Percentiles rank a stretch among this genome's conserved stretches.
Evolutionary conservation across 495 filamentous ascomycete species (phyloP).

Genomic region (Chaetomium tenue): DNA sequence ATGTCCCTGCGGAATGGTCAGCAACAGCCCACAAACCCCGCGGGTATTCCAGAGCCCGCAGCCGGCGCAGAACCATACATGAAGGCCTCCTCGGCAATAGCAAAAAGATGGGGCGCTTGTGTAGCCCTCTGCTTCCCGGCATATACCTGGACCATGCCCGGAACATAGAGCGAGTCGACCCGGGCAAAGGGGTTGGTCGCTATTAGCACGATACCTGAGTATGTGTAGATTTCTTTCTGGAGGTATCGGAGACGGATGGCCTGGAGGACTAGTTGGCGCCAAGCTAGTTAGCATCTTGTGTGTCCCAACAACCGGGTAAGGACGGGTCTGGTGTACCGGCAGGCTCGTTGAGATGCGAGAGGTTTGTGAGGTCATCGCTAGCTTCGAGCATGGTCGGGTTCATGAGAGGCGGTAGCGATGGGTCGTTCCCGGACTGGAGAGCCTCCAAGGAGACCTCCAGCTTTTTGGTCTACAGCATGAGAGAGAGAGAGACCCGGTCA

Average conservation of each 20-base stretch:
- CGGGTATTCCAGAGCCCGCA: neutral
- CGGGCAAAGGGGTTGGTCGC: slow-evolving; percentile 97
- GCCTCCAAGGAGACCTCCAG: slow-evolving; percentile 76
- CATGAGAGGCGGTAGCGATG: slow-evolving; percentile 88
- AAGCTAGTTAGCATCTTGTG: slow-evolving; percentile 37
- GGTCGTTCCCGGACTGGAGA: slow-evolving; percentile 65
- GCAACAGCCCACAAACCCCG: neutral
- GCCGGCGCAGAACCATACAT: slow-evolving; percentile 57
- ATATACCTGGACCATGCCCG: slow-evolving; percentile 98
- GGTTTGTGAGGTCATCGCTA: slow-evolving; percentile 94
- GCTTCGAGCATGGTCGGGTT: slow-evolving; percentile 98
- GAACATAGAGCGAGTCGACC: slow-evolving; percentile 97
- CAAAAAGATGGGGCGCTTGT: slow-evolving; percentile 96
- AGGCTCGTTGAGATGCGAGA: slow-evolving; percentile 97
- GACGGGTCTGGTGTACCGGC: slow-evolving; percentile 63
- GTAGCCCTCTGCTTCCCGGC: slow-evolving; percentile 95
- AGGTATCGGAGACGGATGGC: slow-evolving; percentile 96
- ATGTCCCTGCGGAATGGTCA: slow-evolving; percentile 69
- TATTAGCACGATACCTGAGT: slow-evolving; percentile 97
- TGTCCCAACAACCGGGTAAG: slow-evolving; percentile 3
- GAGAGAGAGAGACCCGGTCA: slow-evolving; percentile 23
- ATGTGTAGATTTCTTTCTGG: slow-evolving; percentile 99
- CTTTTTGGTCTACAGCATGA: slow-evolving; percentile 62
- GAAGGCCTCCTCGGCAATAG: slow-evolving; percentile 98
- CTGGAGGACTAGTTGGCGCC: slow-evolving; percentile 69